Evolutionary conservation across 2,329 filamentous ascomycete genomes (phyloP).

Genomic region (Cladosporium velox): DNA sequence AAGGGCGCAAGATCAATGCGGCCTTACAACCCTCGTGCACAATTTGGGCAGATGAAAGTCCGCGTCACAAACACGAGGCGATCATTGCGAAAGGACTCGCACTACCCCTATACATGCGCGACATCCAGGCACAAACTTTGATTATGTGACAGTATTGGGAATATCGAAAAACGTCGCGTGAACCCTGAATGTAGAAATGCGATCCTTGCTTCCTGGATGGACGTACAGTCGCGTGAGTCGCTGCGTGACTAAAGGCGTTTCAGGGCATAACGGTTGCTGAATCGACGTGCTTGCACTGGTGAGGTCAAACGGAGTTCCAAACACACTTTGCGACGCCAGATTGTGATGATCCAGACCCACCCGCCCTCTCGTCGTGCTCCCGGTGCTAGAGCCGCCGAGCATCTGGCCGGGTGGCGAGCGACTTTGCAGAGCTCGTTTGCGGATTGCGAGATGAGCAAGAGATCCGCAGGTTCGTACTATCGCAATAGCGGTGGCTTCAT

Average conservation of each 20-base stretch:
- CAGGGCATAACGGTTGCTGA: neutral
- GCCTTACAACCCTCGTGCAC: neutral
- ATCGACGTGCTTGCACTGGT: neutral
- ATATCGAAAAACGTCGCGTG: neutral
- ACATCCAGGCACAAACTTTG: neutral
- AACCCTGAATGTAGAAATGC: neutral
- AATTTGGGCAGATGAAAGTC: neutral
- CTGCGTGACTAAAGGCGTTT: neutral
- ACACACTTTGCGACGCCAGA: slow-evolving; percentile 18
- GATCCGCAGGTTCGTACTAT: neutral
- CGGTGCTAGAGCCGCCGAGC: slow-evolving; percentile 5
- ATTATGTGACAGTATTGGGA: neutral
- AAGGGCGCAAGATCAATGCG: neutral
- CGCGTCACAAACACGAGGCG: neutral
- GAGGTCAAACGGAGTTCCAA: slow-evolving; percentile 20
- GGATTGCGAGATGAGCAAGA: neutral
- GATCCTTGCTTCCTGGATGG: neutral
- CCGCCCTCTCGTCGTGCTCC: slow-evolving; percentile 2
- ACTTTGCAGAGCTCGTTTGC: neutral
- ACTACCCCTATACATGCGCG: slow-evolving; percentile 6
- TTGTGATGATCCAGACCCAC: slow-evolving; percentile 21
- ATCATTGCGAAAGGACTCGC: slow-evolving; percentile 2
- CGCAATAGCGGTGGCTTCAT: neutral
- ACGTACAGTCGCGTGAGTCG: neutral
- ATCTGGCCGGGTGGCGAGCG: slow-evolving; percentile 6